Conservation (phyloP, 75 land plant genomes). For the Pinus taeda region DNA sequence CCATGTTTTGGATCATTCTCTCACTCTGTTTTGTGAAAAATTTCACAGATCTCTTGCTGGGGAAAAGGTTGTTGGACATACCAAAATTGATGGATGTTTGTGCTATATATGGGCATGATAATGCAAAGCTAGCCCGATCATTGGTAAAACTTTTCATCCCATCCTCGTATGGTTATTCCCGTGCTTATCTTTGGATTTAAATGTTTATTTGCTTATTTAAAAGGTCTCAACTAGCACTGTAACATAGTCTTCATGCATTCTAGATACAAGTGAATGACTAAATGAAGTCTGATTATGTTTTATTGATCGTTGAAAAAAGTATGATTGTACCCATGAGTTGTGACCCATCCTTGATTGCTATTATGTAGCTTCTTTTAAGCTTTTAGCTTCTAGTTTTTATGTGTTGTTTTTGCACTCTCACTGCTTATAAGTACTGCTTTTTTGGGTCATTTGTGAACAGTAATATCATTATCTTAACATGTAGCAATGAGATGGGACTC, state of each 20-base stretch:
- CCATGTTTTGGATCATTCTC: neutral
- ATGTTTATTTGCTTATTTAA: neutral
- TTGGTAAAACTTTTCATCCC: conserved; percentile 48
- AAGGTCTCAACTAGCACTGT: neutral
- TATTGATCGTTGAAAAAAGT: neutral
- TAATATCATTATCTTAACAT: no score
- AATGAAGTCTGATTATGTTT: neutral
- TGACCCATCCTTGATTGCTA: no score
- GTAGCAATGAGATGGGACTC: no score
- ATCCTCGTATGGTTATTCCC: neutral
- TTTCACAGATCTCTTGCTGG: conserved; percentile 70
- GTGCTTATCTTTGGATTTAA: neutral
- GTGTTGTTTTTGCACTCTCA: no score
- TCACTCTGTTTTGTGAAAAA: conserved; percentile 10
- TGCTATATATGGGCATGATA: conserved; percentile 91
- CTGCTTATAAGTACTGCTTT: no score
- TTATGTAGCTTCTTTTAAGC: no score
- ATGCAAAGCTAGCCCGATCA: conserved; percentile 61
- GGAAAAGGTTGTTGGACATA: conserved; percentile 71
- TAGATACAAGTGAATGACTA: neutral
- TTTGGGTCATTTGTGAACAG: no score
- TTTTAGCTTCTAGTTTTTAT: no score
- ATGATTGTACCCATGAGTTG: no score
- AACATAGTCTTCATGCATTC: neutral
- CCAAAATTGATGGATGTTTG: conserved; percentile 91